Evolutionary conservation across 352 stramenopile species (phyloP), one percentile per base, ranked within the genome.

Genomic region (Globisporangium middletonii): DNA sequence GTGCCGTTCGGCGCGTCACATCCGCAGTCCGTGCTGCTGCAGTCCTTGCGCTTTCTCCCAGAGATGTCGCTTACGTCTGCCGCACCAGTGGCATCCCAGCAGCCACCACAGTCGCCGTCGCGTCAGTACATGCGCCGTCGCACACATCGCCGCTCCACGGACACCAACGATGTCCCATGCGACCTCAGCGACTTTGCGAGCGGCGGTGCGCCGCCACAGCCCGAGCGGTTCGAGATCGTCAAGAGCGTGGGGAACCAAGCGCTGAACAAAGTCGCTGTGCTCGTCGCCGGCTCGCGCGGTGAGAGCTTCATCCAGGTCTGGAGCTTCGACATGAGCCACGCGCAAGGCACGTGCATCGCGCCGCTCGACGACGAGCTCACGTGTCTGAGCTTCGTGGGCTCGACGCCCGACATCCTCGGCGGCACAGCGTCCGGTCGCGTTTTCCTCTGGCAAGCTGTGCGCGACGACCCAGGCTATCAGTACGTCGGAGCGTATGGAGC

Each of bases 221-320:
- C 44, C 1, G 57, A 56, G 1, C 72, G 69, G 42, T 84, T 83
- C 50, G 66, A 79, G n/a, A 65, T 87, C 18, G 19, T 84, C 26
- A 76, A 63, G 50, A 79, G 74, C 18, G 69, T 79, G 4, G 79
- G 64, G 5, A 87, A 88, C 44, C 64, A 77, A 48, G 70, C 62
- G 12, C 59, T 86, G 23, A 73, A 83, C 49, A 56, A 73, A 16
- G 45, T 89, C 4, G 79, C 72, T 0, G 73, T 84, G 26, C 64
- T 88, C 16, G 53, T 86, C 7, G 51, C 56, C 1, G 73, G 75
- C 2, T 61, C 65, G 28, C 49, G 53, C 6, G 67, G 69, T 0
- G 74, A 89, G 56, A 89, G 69, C 58, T 86, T 89, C 33, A 65
- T 92, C 9, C 77, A 89, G 55, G 48, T 92, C 45, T 92, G 79